Evolutionary conservation across 345 rosid genomes (phyloP), one percentile per base, ranked within the genome.

Genomic region (Eucalyptus paniculata): DNA sequence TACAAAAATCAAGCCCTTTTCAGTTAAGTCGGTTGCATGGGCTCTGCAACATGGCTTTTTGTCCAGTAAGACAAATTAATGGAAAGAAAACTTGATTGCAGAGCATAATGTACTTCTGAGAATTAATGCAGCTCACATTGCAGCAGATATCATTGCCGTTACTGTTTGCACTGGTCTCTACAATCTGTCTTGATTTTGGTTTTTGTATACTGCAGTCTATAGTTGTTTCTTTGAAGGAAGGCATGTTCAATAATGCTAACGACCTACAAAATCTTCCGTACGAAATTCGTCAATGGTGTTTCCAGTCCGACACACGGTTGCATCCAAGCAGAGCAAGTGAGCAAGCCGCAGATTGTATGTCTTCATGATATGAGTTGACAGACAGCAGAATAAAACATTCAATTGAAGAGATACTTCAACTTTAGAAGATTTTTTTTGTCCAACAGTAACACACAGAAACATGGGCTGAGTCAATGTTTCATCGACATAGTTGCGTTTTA

Each of bases 161-260:
- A 37, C 80, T 69, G 42, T 69, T 32, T 69, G 42, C 80, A 16
- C 80, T 69, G 23, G 19, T 69, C 42, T 69, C 81, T 69, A 9
- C 81, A 69, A 17, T 32, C 51, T 83, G n/a, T 42, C 87, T 86
- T 30, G 37, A 44, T 9, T 86, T 49, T 30, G 87, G 12, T 30
- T 67, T 86, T 47, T 50, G 21, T 16, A 2, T 87, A 80, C 53
- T 88, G 90, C 94, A 96, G 98, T 96, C 97, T 88, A 96, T 96
- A 45, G 98, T 96, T 88, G 99, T 97, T 60, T 97, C 99, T 16
- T 92, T 96, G 86, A 97, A 97, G 92, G 99, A 95, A 92, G 99
- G 97, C 90, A 94, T 97, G 99, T 95, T 97, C 94, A 97, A 95
- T 90, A 96, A 97, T 87, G 99, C 99, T 86, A 94, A 97, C 87